Evolutionary conservation across 345 rosid genomes (phyloP), one percentile per base, ranked within the genome.

Genomic region (Chamaenerion angustifolium): DNA sequence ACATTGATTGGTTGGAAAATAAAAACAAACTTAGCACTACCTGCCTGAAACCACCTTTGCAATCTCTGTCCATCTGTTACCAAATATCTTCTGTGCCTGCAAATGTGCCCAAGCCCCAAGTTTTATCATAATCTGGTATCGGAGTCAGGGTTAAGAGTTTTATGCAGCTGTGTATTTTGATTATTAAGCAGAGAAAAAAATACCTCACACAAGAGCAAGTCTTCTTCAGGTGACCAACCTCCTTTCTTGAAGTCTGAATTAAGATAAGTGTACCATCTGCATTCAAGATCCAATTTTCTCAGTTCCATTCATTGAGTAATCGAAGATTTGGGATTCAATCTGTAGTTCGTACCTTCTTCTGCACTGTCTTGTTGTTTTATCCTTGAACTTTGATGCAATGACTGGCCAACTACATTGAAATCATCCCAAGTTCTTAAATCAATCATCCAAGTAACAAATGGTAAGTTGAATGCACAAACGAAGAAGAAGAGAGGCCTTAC

Each of bases 41-140:
- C 98, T 87, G 68, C 98, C 96, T 63, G 96, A 84, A 68, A 92
- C 95, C 79, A 87, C 95, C 80, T 92, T 92, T 52, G 98, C 96
- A 27, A 92, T 92, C 72, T 92, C 96, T 25, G 95, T 92, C 98
- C 98, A 92, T 70, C 95, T 78, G 67, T 92, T 92, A 27, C 98
- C 98, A 57, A 80, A 87, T 62, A 87, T 63, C 65, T 76, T 82
- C 57, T 92, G 98, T 21, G 98, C 96, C 98, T 92, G 74, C 71
- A 64, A 40, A 31, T 31, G 5, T 31, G 37, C 37, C 37, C 37
- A 74, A 57, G 5, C 40, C 42, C 40, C 19, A 45, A 52, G 21
- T 11, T 16, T 40, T 7, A 12, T 49, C 31, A 11, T 19, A 48
- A 21, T 1, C 27, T 19, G 10, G 10, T 9, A n/a, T 48, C 31